Base-by-base conservation (phyloP, 2,329 filamentous ascomycete genomes). In the Penicillium brasilianum region DNA sequence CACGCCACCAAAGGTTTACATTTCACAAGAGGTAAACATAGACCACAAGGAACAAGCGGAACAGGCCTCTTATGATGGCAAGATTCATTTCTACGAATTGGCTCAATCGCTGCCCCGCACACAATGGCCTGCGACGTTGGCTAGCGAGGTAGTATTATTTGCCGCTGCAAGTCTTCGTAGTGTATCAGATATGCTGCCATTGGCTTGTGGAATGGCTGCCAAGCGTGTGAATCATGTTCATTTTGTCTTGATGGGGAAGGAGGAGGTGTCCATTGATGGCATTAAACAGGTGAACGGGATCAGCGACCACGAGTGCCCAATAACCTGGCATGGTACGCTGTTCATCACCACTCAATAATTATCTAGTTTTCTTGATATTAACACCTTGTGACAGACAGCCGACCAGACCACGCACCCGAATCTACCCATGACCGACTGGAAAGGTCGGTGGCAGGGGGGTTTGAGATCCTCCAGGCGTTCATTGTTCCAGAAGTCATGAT, bases 191-290 rank as follows among this genome's bases (percentile, higher is more conserved):
- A 75, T 97, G 56, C 80, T 97, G 34, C 92, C 93, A 0, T 82
- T 97, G 72, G 92, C 93, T 6, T 98, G 95, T 76, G 86, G 91
- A 69, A 97, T 97, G 93, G 88, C 88, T 7, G 76, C 76, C 22
- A 84, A 88, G 75, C 83, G 85, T 58, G 82, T 85, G 60, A 96
- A 87, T 71, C 84, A 87, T 64, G 92, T 97, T 9, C 94, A 98
- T 74, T 89, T 96, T 72, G 89, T 87, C 0, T 78, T 98, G 4
- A 84, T 96, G 78, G 90, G 93, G 53, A 84, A 89, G 61, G 89
- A 88, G 61, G 85, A 88, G 13, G 84, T 97, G 54, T 80, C 85
- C 0, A 76, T 96, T 54, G 83, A 88, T 14, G 86, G 90, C 36
- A 81, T 98, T 34, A 83, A 89, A 68, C 82, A 87, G 55, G 82